phyloP scores from a whole-genome alignment of 176 grass and related monocot genomes.

The Carex kokanica region DNA sequence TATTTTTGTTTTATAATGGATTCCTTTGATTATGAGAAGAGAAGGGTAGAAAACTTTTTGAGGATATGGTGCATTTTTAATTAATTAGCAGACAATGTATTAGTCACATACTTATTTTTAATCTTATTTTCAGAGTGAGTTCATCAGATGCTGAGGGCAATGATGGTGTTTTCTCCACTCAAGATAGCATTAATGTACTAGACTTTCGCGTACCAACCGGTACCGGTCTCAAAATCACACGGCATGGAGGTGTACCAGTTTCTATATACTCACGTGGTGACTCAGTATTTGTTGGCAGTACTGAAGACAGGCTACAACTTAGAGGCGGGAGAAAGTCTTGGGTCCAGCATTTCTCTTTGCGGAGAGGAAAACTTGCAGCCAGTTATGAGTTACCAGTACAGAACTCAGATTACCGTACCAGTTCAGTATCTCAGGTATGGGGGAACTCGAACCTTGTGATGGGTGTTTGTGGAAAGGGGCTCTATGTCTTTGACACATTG shows the following conservation, averaged over 20 bases:
- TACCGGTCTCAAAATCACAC: slow-evolving; percentile 73
- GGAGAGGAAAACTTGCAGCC: slow-evolving; percentile 68
- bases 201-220: slow-evolving; percentile 78
- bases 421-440: slow-evolving; percentile 83
- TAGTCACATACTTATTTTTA: neutral
- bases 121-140: slow-evolving; percentile 58
- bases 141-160: slow-evolving; percentile 89
- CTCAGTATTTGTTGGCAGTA: slow-evolving; percentile 80
- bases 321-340: slow-evolving; percentile 56
- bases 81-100: neutral
- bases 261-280: slow-evolving; percentile 91
- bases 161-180: slow-evolving; percentile 84
- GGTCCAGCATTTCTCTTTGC: slow-evolving; percentile 79
- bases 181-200: slow-evolving; percentile 72
- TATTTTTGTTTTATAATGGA: neutral
- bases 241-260: slow-evolving; percentile 55
- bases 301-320: slow-evolving; percentile 76
- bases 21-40: neutral
- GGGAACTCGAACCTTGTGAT: slow-evolving; percentile 70
- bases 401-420: slow-evolving; percentile 55
- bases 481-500: slow-evolving; percentile 70
- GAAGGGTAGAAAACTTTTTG: neutral
- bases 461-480: slow-evolving; percentile 72
- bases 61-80: neutral
- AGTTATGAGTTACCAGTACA: slow-evolving; percentile 77